Percentiles rank a stretch among this genome's conserved stretches.
phyloP scores from a whole-genome alignment of 768 basidiomycete species.

The Naganishia kalamii region DNA sequence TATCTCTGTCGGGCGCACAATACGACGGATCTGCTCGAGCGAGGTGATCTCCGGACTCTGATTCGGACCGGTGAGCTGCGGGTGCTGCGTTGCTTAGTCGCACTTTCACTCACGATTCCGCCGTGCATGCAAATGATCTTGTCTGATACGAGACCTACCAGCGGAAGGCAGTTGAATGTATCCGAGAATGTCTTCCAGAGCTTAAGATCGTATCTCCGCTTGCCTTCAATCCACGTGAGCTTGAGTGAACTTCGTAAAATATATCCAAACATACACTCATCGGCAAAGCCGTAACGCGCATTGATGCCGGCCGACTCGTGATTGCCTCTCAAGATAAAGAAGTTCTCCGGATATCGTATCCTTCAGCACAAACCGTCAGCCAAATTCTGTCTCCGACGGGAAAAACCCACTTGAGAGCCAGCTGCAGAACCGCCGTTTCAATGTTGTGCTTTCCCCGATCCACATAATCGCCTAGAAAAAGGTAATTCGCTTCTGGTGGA shows the following conservation, averaged over 20 bases:
- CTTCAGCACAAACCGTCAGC: background rate
- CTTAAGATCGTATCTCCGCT: constrained; percentile 99
- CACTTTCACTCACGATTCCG: constrained; percentile 60
- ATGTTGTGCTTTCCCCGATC: constrained; percentile 98
- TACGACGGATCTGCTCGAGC: constrained; percentile 98
- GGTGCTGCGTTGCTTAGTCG: background rate
- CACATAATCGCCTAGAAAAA: constrained; percentile 98
- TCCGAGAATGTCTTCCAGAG: constrained; percentile 99
- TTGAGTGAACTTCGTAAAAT: background rate
- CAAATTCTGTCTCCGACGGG: background rate
- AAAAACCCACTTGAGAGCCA: constrained; percentile 73
- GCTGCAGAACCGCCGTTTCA: constrained; percentile 94
- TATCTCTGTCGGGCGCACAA: constrained; percentile 98
- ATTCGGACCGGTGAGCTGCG: constrained; percentile 13
- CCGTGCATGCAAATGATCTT: constrained; percentile 99
- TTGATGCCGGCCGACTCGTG: constrained; percentile 99
- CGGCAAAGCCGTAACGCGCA: constrained; percentile 99
- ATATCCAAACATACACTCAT: constrained; percentile 71
- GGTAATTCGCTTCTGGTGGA: constrained; percentile 99
- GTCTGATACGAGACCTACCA: constrained; percentile 98
- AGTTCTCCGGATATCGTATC: constrained; percentile 99
- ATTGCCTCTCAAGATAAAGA: constrained; percentile 97
- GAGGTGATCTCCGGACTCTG: constrained; percentile 89
- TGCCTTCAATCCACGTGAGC: constrained; percentile 57
- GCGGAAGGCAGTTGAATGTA: constrained; percentile 98